A percentile compares a stretch with the other conserved stretches of the same genome.
phyloP scores from a whole-genome alignment of 768 basidiomycete species.

The Lentinula aciculospora region DNA sequence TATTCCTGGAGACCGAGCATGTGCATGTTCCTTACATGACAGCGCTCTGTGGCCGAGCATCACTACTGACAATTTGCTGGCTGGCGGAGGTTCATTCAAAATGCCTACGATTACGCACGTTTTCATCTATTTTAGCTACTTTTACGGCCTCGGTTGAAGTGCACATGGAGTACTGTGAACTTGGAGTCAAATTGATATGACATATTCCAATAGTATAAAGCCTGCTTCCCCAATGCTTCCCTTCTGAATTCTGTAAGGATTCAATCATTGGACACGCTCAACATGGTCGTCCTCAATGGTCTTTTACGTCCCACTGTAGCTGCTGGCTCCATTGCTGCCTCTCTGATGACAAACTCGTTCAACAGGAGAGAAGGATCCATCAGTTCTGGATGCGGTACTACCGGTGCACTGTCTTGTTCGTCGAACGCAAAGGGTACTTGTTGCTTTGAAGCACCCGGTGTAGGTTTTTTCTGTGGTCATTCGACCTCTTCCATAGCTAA shows the following conservation, averaged over 20 bases:
- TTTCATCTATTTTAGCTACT: background rate
- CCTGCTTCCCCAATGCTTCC: background rate
- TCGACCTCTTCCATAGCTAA: background rate
- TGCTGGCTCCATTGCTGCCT: background rate
- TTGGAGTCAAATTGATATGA: background rate
- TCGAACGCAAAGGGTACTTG: constrained; percentile 41
- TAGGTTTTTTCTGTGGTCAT: constrained; percentile 24
- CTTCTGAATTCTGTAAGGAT: background rate
- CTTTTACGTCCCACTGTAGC: background rate
- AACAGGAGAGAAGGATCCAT: constrained; percentile 14
- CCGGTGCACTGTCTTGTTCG: constrained; percentile 47
- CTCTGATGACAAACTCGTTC: background rate
- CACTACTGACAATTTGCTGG: background rate
- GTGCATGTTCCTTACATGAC: background rate
- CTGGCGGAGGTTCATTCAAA: background rate
- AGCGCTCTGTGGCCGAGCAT: too few species aligned
- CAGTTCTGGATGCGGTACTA: constrained; percentile 47
- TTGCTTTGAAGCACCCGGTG: constrained; percentile 64
- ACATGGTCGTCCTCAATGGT: background rate
- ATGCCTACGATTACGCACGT: background rate
- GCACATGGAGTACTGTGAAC: background rate
- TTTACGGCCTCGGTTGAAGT: background rate
- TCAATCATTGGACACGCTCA: background rate
- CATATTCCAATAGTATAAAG: background rate
- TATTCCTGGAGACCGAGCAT: background rate